phyloP scores from a whole-genome alignment of 169 alveolate genomes.

The Eimeria maxima region DNA sequence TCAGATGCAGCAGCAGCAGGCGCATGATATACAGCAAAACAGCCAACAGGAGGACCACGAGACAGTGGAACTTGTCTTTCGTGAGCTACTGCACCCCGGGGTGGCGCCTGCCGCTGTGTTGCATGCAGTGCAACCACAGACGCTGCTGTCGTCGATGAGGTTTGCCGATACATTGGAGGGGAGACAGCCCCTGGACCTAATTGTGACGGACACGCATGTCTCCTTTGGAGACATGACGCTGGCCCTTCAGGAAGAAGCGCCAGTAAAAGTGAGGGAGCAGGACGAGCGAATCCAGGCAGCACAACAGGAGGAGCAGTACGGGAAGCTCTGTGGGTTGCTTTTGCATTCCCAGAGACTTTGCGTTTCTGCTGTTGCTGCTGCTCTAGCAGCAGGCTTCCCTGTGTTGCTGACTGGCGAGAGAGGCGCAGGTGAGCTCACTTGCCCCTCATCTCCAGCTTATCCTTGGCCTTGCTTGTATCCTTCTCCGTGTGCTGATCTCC shows the following conservation, averaged over 20 bases:
- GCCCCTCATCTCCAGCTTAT: neutral
- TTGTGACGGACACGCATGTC: neutral
- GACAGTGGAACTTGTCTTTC: neutral
- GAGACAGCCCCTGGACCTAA: constrained; percentile 9
- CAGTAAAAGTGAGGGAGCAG: neutral
- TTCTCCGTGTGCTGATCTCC: neutral
- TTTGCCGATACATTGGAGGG: neutral
- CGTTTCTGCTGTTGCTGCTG: constrained; percentile 61
- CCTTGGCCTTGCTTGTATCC: neutral
- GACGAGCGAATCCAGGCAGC: neutral
- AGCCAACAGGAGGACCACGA: constrained; percentile 27
- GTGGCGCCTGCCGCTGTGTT: constrained; percentile 61
- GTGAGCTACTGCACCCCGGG: constrained; percentile 41
- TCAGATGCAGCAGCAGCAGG: constrained; percentile 37
- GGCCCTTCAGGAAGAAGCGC: constrained; percentile 10
- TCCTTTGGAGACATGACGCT: constrained; percentile 48
- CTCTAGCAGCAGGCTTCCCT: constrained; percentile 44
- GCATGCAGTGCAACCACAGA: constrained; percentile 44
- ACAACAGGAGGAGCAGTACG: neutral
- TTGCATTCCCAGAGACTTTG: constrained; percentile 64
- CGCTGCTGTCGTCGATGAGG: neutral
- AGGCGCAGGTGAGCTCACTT: constrained; percentile 48
- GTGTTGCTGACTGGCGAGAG: constrained; percentile 71
- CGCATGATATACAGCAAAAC: neutral
- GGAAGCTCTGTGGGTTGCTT: constrained; percentile 15